A percentile compares a stretch with the other conserved stretches of the same genome.
phyloP scores from a whole-genome alignment of 176 grass and related monocot genomes.

The Bothriochloa decipiens region DNA sequence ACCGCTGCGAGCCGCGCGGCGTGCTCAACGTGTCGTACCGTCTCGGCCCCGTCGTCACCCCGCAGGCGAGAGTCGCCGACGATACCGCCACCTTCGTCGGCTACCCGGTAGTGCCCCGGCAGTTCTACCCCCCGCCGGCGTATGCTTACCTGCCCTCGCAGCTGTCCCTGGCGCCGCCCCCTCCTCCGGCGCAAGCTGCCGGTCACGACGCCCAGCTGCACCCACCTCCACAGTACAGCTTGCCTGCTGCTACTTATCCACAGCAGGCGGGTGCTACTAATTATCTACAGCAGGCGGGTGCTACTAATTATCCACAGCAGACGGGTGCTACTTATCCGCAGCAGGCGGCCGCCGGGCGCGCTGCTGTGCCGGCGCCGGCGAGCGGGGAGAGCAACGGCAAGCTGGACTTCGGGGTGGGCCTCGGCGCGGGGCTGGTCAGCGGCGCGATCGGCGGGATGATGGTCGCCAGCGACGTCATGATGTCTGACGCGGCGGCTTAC shows the following conservation, averaged over 20 bases:
- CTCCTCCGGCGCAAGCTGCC: neutral
- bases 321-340: neutral
- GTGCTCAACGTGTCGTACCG: constrained; percentile 64
- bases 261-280: neutral
- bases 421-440: constrained; percentile 55
- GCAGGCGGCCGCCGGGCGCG: neutral
- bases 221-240: neutral
- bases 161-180: neutral
- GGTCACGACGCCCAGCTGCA: neutral
- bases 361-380: neutral
- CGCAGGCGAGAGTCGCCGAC: constrained; percentile 8
- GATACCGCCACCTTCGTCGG: constrained; percentile 6
- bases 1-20: constrained; percentile 55
- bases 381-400: constrained; percentile 1
- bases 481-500: constrained; percentile 55
- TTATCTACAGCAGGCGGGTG: neutral
- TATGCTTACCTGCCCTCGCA: neutral
- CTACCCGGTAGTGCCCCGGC: constrained; percentile 27
- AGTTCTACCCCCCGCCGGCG: neutral
- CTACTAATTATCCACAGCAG: neutral
- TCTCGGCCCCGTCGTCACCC: constrained; percentile 46
- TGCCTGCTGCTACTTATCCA: neutral
- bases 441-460: constrained; percentile 68
- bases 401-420: constrained; percentile 49
- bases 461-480: constrained; percentile 56